phyloP scores from a whole-genome alignment of 768 basidiomycete genomes.

The Lactarius sanguifluus region DNA sequence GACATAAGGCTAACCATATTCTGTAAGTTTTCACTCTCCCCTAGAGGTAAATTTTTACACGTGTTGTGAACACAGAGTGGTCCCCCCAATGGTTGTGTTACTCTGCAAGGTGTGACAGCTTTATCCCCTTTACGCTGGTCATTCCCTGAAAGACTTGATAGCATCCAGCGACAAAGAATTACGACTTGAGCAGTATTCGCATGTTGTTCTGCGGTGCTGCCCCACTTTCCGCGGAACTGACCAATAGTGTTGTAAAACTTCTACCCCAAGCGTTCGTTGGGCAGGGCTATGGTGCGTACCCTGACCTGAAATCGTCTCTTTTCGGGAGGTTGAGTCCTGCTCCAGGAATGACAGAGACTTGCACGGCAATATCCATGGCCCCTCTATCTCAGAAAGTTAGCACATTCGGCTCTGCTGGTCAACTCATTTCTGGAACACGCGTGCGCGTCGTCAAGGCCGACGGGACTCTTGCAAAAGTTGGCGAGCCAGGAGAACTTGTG shows the following conservation, averaged over 20 bases:
- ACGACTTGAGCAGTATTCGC: constrained; percentile 34
- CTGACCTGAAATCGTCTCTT: not conserved
- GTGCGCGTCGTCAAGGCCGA: constrained; percentile 55
- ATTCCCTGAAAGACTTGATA: constrained; percentile 9
- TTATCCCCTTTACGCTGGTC: not conserved
- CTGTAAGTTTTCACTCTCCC: constrained; percentile 30
- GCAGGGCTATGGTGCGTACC: constrained; percentile 54
- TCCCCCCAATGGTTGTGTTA: constrained; percentile 37
- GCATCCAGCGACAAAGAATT: constrained; percentile 36
- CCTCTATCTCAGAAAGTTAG: constrained; percentile 48
- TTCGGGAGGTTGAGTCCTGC: not conserved
- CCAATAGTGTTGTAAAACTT: constrained; percentile 45
- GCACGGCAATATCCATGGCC: constrained; percentile 53
- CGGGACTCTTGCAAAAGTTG: constrained; percentile 50
- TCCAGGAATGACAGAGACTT: constrained; percentile 69
- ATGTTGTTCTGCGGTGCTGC: constrained; percentile 39
- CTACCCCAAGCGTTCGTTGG: constrained; percentile 57
- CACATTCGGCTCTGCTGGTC: constrained; percentile 48
- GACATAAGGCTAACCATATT: constrained; percentile 37
- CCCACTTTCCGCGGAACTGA: constrained; percentile 38
- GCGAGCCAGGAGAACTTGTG: constrained; percentile 60
- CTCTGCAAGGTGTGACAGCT: constrained; percentile 34
- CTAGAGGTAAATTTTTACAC: not conserved
- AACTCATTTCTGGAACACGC: constrained; percentile 49
- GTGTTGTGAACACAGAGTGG: constrained; percentile 27